These are phyloP conservation scores for Magnolia changhungtana DNA, from an alignment of 164 flowering plant species.

Conservation along the genomic window DNA sequence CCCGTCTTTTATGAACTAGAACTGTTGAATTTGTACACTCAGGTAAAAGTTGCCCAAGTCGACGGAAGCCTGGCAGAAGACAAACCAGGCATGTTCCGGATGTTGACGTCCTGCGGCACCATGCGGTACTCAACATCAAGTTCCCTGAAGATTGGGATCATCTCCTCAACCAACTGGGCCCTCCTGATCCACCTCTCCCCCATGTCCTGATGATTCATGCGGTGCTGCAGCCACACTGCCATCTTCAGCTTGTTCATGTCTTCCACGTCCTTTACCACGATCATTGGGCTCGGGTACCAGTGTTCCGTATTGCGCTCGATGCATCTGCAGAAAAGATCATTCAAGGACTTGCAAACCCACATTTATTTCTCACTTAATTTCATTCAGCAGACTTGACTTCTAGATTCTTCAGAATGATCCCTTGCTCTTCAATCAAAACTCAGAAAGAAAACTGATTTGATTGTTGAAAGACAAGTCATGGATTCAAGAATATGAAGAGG, in stretches of 20 bases:
- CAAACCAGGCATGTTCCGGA: conserved; percentile 36
- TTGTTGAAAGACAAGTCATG: not conserved
- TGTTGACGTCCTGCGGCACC: conserved; percentile 50
- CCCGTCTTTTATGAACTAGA: too few species aligned
- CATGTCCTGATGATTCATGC: conserved; percentile 48
- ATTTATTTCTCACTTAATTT: too few species aligned
- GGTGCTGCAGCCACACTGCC: conserved; percentile 38
- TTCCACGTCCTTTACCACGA: conserved; percentile 44
- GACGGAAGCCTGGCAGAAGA: conserved; percentile 36
- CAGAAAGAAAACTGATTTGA: not conserved
- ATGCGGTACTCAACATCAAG: conserved; percentile 53
- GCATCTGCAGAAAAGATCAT: conserved; percentile 28
- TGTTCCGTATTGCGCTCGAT: conserved; percentile 42
- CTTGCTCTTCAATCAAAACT: not conserved
- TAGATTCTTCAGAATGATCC: not conserved
- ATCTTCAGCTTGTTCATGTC: conserved; percentile 52
- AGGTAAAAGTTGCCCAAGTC: conserved; percentile 23
- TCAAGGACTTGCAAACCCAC: not conserved
- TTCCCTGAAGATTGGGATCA: conserved; percentile 41
- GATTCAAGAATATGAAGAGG: not conserved
- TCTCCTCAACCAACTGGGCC: conserved; percentile 46
- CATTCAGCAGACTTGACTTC: not conserved
- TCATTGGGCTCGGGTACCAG: conserved; percentile 43
- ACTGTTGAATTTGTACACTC: conserved; percentile 67
- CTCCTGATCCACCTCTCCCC: conserved; percentile 48